These are phyloP conservation scores for Digitaria exilis DNA, from an alignment of 202 grass and related monocot genomes.

Conservation along the genomic window DNA sequence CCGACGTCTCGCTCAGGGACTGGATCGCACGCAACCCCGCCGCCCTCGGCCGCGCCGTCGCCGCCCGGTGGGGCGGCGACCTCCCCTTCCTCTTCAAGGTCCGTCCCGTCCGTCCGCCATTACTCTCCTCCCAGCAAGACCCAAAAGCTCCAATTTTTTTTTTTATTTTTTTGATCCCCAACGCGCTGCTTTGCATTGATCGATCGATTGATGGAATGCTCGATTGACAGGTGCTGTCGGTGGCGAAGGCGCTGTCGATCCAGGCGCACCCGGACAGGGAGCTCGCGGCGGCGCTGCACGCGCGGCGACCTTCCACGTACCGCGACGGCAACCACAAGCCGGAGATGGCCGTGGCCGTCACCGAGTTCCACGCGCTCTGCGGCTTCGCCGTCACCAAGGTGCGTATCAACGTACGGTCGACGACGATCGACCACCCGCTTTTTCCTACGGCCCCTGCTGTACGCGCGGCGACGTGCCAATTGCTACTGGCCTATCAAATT, in stretches of 20 bases:
- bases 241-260: slow-evolving; percentile 90
- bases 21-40: slow-evolving; percentile 63
- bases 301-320: slow-evolving; percentile 65
- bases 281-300: slow-evolving; percentile 74
- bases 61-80: slow-evolving; percentile 67
- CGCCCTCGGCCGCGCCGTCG: slow-evolving; percentile 62
- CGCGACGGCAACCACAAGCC: slow-evolving; percentile 98
- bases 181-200: not conserved
- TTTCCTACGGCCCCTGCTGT: slow-evolving; percentile 11
- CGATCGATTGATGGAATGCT: too few species aligned
- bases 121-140: too few species aligned
- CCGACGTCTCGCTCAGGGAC: slow-evolving; percentile 56
- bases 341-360: slow-evolving; percentile 93
- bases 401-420: not conserved
- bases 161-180: too few species aligned
- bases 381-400: slow-evolving; percentile 77
- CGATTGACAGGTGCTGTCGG: slow-evolving; percentile 83
- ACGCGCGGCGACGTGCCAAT: slow-evolving; percentile 22
- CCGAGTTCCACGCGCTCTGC: slow-evolving; percentile 90
- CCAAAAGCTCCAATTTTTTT: too few species aligned
- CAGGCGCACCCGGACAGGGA: slow-evolving; percentile 93
- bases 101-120: not conserved
- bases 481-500: not conserved
- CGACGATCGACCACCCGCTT: not conserved
- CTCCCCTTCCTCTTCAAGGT: slow-evolving; percentile 96